Base-by-base conservation (phyloP, 2,329 filamentous ascomycete species). In the Dactylellina parvicollis region DNA sequence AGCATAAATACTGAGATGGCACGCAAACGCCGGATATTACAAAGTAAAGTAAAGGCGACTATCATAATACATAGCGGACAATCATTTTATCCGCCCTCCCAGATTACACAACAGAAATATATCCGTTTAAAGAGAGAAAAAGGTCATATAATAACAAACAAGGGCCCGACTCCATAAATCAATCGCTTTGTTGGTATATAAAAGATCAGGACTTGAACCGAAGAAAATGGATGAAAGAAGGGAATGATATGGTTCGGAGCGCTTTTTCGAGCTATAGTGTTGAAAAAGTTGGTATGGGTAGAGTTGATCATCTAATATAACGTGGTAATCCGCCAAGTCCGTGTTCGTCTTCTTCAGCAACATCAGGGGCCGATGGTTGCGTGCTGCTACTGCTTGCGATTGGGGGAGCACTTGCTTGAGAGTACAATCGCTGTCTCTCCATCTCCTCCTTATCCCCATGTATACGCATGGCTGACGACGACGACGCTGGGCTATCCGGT, bases 371-470 rank as follows among this genome's bases (percentile, higher is more conserved):
- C 46, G 75, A 61, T 71, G 74, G 32, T 60, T 57, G 28, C 75
- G 75, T 4, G 75, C 75, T 18, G 76, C 77, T 46, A 75, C 76
- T 62, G 62, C 76, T 55, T 72, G 77, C 12, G 56, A 78, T 79
- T 0, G 81, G 80, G 2, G 89, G 89, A 7, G 86, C 86, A 79
- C 88, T 90, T 5, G 86, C 86, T 77, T 90, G 85, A 56, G 84
- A 82, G 71, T 90, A 82, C n/a, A 91, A 80, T 36, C 88, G 83
- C 64, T 83, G 85, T 18, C 88, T 84, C 79, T 93, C 90, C 4
- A 92, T 82, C 79, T 96, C 92, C 76, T 89, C 88, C 79, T 96
- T 95, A 80, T 96, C 93, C 62, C 95, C 91, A 12, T 81, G 83
- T 2, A 81, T 74, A 20, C 79, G 75, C 75, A 80, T 76, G 7